These are phyloP conservation scores for Citrus trifoliata DNA, from an alignment of 345 rosid genomes.

Conservation along the genomic window DNA sequence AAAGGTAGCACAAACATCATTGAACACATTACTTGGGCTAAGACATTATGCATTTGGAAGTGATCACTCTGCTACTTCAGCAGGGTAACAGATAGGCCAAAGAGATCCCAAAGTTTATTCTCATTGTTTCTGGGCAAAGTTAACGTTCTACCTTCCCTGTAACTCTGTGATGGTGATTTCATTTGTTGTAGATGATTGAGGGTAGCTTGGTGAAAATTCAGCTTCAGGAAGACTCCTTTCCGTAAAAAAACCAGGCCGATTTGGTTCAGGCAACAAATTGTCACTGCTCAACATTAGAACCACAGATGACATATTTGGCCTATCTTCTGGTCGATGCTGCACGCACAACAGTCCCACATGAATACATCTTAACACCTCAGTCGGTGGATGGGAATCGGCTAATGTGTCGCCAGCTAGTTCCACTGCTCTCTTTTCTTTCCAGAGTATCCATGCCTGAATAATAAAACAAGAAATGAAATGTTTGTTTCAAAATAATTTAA, in stretches of 20 bases:
- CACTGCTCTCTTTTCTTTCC: constrained; percentile 10
- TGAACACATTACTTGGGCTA: not conserved
- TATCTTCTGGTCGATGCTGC: constrained; percentile 25
- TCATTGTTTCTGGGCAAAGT: not conserved
- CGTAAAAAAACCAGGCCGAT: constrained; percentile 11
- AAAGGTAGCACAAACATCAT: not conserved
- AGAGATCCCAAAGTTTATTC: not conserved
- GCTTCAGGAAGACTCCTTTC: not conserved
- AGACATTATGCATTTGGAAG: too few relatives aligned
- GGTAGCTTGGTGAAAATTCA: not conserved
- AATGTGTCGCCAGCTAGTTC: constrained; percentile 12
- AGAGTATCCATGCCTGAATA: constrained; percentile 9
- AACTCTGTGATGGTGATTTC: constrained; percentile 13
- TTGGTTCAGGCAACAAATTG: constrained; percentile 19
- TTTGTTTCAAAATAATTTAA: not conserved
- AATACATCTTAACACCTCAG: constrained; percentile 19
- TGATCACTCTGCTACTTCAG: too few relatives aligned
- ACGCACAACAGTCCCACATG: constrained; percentile 25
- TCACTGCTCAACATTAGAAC: constrained; percentile 30
- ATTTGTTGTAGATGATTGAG: constrained; percentile 1
- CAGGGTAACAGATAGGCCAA: too few relatives aligned
- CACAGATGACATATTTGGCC: constrained; percentile 27
- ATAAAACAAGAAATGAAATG: not conserved
- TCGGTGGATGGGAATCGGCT: not conserved
- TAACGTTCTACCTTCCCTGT: constrained; percentile 9